Conservation (phyloP, 2,329 filamentous ascomycete genomes). For the Lachnum nothofagi region DNA sequence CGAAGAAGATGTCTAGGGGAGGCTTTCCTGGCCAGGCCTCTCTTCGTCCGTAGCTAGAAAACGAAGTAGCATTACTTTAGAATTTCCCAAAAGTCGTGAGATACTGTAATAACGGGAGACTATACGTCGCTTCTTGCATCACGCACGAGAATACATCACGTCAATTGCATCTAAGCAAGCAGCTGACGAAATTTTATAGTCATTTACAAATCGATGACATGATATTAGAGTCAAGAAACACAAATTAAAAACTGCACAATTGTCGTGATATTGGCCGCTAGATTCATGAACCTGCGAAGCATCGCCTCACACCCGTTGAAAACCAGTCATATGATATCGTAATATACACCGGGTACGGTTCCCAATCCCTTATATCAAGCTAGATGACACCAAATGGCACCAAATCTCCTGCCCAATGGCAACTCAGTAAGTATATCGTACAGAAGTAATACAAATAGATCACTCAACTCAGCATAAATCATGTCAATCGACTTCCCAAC, state of each 20-base stretch:
- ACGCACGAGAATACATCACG: too few relatives aligned
- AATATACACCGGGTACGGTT: background rate
- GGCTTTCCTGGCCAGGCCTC: constrained; percentile 36
- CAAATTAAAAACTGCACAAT: too few relatives aligned
- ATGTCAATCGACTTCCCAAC: constrained; percentile 23
- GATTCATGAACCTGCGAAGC: too few relatives aligned
- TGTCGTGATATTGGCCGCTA: too few relatives aligned
- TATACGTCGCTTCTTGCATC: too few relatives aligned
- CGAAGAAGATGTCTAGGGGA: constrained; percentile 60
- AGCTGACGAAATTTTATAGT: too few relatives aligned
- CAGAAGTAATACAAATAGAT: constrained; percentile 3
- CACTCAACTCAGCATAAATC: background rate
- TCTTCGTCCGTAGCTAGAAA: too few relatives aligned
- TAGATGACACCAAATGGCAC: background rate
- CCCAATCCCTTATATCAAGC: background rate
- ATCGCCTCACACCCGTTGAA: too few relatives aligned
- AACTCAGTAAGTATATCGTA: background rate
- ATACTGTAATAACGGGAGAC: too few relatives aligned
- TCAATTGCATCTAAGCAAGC: too few relatives aligned
- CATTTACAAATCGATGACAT: background rate
- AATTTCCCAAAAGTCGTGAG: too few relatives aligned
- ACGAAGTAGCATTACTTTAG: background rate
- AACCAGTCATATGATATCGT: too few relatives aligned
- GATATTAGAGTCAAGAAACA: background rate
- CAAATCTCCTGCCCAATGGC: background rate